phyloP scores from a whole-genome alignment of 805 yeast species.

The Nakazawaea sp. region DNA sequence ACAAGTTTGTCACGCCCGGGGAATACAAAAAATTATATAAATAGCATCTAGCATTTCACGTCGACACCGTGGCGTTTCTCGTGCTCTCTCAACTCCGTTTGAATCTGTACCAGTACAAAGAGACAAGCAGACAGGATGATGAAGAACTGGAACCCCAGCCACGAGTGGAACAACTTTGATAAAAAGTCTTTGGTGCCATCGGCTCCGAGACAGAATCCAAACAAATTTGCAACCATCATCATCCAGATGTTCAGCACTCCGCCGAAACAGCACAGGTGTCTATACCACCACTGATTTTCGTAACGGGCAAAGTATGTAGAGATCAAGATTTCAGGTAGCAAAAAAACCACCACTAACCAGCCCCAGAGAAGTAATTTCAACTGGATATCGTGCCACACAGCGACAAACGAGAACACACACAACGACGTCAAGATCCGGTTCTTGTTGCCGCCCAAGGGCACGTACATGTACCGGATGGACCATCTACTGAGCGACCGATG shows the following conservation, averaged over 20 bases:
- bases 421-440: constrained; percentile 70
- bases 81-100: constrained; percentile 87
- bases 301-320: constrained; percentile 33
- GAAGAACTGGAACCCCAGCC: constrained; percentile 60
- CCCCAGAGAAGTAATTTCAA: constrained; percentile 89
- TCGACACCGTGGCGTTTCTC: constrained; percentile 82
- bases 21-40: constrained; percentile 54
- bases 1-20: constrained; percentile 62
- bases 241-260: constrained; percentile 90
- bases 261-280: constrained; percentile 80
- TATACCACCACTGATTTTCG: constrained; percentile 52
- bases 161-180: constrained; percentile 64
- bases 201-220: constrained; percentile 89
- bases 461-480: constrained; percentile 81
- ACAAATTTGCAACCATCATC: constrained; percentile 96
- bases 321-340: constrained; percentile 77
- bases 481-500: constrained; percentile 90
- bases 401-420: constrained; percentile 90
- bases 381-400: constrained; percentile 97
- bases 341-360: constrained; percentile 82
- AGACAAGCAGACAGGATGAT: constrained; percentile 54
- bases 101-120: constrained; percentile 82
- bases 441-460: constrained; percentile 83
- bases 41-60: constrained; percentile 56
- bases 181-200: constrained; percentile 73